Evolutionary conservation across 306 rosid species (phyloP).

Genomic region (Ochetophila trinervis): DNA sequence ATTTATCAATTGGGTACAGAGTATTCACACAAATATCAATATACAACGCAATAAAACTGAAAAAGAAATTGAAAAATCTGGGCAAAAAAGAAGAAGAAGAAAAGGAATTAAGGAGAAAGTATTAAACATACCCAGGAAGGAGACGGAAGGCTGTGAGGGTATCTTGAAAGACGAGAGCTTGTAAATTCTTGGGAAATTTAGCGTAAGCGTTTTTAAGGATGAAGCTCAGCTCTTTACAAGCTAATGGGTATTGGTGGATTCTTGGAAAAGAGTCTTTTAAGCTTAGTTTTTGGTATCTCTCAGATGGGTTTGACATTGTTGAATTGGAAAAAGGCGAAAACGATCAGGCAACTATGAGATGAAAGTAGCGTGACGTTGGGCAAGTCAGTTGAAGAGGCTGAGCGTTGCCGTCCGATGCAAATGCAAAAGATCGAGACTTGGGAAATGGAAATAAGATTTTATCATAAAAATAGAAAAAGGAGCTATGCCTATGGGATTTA

Average conservation of each 20-base stretch:
- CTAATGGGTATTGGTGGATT: conserved; percentile 53
- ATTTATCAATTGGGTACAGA: background rate
- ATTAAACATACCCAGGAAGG: conserved; percentile 56
- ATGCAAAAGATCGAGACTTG: no score
- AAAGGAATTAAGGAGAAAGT: background rate
- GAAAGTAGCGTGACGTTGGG: no score
- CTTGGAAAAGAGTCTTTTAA: conserved; percentile 39
- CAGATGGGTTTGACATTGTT: conserved; percentile 42
- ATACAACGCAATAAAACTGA: background rate
- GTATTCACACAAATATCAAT: background rate
- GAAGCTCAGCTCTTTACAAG: conserved; percentile 69
- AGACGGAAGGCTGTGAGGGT: conserved; percentile 75
- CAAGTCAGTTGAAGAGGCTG: no score
- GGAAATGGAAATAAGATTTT: no score
- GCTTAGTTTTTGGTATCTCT: conserved; percentile 56
- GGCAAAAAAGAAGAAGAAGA: no score
- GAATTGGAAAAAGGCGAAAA: background rate
- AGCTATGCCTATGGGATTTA: no score
- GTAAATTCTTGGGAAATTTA: conserved; percentile 63
- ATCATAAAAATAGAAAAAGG: no score
- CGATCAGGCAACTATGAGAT: background rate
- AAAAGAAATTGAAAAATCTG: background rate
- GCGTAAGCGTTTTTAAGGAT: conserved; percentile 52
- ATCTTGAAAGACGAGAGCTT: conserved; percentile 60
- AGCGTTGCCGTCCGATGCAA: no score